These are phyloP conservation scores for Chalciporus pseudorubinellus DNA, from an alignment of 768 basidiomycete species.

Conservation along the genomic window DNA sequence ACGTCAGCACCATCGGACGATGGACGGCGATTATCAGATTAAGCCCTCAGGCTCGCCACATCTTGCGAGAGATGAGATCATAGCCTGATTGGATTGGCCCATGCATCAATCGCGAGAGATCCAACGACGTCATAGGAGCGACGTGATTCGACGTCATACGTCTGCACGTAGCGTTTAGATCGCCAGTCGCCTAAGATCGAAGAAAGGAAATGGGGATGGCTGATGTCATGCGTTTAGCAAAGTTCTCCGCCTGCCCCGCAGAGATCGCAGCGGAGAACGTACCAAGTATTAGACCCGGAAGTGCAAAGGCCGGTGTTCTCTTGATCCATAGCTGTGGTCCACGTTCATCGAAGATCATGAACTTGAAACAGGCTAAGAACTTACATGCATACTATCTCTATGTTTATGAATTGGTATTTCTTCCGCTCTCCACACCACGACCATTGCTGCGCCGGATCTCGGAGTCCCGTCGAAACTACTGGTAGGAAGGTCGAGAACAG, in stretches of 20 bases:
- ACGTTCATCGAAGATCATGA: no score
- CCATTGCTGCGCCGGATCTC: neutral
- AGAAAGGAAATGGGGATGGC: neutral
- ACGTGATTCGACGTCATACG: neutral
- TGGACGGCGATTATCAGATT: neutral
- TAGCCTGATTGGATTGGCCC: neutral
- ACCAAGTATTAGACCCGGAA: neutral
- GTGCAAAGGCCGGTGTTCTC: no score
- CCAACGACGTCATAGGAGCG: neutral
- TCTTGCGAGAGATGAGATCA: neutral
- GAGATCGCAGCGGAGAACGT: neutral
- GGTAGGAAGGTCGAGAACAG: neutral
- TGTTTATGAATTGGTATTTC: neutral
- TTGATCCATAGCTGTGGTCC: no score
- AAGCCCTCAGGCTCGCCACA: neutral
- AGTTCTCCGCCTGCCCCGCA: no score
- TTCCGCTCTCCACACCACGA: neutral
- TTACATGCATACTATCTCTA: no score
- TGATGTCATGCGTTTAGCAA: no score
- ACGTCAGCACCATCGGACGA: neutral
- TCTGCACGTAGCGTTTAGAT: neutral
- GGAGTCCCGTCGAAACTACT: neutral
- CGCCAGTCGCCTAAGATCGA: neutral
- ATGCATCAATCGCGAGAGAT: neutral
- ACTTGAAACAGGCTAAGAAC: no score